Base-by-base conservation (phyloP, 2,329 filamentous ascomycete genomes). In the Colletotrichum orbiculare region DNA sequence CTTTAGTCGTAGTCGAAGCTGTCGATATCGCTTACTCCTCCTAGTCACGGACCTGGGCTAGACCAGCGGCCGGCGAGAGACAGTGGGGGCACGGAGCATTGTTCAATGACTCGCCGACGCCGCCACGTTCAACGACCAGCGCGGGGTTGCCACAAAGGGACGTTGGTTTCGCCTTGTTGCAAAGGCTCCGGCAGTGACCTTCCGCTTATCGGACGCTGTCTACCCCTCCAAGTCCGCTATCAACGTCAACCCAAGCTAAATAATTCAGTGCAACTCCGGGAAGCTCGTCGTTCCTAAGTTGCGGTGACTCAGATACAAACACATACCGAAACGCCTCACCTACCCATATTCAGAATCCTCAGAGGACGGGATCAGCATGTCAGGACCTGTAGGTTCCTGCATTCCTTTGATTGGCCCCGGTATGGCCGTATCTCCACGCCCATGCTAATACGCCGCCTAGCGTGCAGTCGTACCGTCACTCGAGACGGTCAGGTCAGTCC, bases 381-480 rank as follows among this genome's bases (percentile, higher is more conserved):
- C 63, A 47, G 63, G 63, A 66, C 58, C 63, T 38, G 63, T 66
- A 62, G 43, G 63, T 48, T 34, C n/a, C 57, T 35, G 10, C 11
- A 12, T 7, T 11, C 42, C 8, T 41, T 9, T 52, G 63, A 66
- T 66, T 66, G 63, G 41, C 46, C 47, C 41, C 35, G 41, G 13
- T 47, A 13, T 34, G 11, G 39, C 25, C 25, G 4, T 9, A 25
- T 3, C 35, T n/a, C 25, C 37, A 15, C 49, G 34, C 33, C 42
- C 41, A 52, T 25, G 49, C 57, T 49, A 25, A 52, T 49, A 45
- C 17, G 25, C 17, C 6, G 4, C 55, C 41, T 72, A 82, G 79
- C 76, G 75, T 72, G 74, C 74, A 68, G 74, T 83, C 66, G 73
- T 81, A 46, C 82, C 82, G 67, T 80, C 81, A 50, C 76, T 84